A percentile compares a stretch with the other conserved stretches of the same genome.
Evolutionary conservation across 345 rosid genomes (phyloP).

Genomic region (Sapria himalayana): DNA sequence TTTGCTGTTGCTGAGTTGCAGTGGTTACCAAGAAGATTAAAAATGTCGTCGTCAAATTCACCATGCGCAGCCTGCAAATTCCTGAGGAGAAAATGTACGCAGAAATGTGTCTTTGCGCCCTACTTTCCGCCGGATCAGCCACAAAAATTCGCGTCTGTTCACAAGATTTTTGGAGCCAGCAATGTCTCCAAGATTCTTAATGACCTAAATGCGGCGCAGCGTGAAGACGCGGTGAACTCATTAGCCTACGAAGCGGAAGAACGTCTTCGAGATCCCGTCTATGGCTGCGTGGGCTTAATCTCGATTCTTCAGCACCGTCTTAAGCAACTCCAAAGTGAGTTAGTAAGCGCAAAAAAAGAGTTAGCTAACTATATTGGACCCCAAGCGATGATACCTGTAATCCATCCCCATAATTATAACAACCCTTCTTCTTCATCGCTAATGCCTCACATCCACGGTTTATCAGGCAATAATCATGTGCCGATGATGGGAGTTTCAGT

Average conservation of each 20-base stretch:
- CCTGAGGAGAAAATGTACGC: slow-evolving; percentile 21
- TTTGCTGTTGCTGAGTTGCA: not conserved
- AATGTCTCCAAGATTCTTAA: slow-evolving; percentile 25
- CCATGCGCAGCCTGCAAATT: slow-evolving; percentile 30
- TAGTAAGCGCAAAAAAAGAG: slow-evolving; percentile 35
- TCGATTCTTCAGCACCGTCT: slow-evolving; percentile 25
- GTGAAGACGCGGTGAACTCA: slow-evolving; percentile 24
- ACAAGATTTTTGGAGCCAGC: slow-evolving; percentile 26
- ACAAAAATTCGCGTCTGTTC: slow-evolving; percentile 20
- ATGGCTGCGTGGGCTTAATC: slow-evolving; percentile 26
- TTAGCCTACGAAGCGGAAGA: slow-evolving; percentile 24
- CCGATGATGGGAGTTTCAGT: not conserved
- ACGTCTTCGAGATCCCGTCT: slow-evolving; percentile 25
- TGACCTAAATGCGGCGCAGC: slow-evolving; percentile 19
- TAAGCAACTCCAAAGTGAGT: slow-evolving; percentile 23
- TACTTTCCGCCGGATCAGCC: slow-evolving; percentile 26
- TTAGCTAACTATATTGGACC: slow-evolving; percentile 30
- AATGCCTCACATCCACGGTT: not conserved
- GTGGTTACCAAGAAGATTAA: slow-evolving; percentile 3
- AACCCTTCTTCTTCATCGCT: not conserved
- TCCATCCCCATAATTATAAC: not conserved
- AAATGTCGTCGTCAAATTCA: slow-evolving; percentile 20
- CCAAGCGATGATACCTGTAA: not conserved
- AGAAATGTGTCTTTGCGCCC: slow-evolving; percentile 29
- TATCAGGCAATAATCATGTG: not conserved